Evolutionary conservation across 225 moss, liverwort and hornwort genomes (phyloP).

Genomic region (Rhytidiadelphus loreus): DNA sequence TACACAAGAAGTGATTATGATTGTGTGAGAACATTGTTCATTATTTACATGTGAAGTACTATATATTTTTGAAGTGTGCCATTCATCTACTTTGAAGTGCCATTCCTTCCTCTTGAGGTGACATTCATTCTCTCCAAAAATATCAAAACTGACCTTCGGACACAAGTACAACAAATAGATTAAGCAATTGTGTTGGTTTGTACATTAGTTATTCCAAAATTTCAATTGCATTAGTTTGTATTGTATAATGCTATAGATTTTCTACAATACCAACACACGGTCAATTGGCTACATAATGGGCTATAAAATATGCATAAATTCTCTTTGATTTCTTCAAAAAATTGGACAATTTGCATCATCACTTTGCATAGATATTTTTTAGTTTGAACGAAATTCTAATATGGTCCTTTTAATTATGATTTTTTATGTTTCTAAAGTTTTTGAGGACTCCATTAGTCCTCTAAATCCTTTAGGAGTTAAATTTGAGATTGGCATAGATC

Average conservation of each 20-base stretch:
- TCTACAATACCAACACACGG: rapidly evolving
- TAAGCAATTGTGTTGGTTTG: neutral
- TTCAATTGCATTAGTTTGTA: neutral
- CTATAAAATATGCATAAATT: neutral
- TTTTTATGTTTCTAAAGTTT: neutral
- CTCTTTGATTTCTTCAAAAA: neutral
- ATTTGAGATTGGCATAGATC: neutral
- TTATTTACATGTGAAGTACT: neutral
- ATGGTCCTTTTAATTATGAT: rapidly evolving
- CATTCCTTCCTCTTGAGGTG: too few relatives aligned
- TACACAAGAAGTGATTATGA: rapidly evolving
- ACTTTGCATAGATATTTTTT: rapidly evolving
- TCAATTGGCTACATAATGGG: rapidly evolving
- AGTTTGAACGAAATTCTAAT: neutral
- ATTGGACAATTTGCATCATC: neutral
- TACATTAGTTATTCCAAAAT: neutral
- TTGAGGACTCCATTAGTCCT: neutral
- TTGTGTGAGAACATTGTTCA: rapidly evolving
- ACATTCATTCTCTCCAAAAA: rapidly evolving
- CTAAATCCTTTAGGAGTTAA: neutral
- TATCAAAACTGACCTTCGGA: neutral
- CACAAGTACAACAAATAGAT: rapidly evolving
- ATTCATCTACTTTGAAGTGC: neutral
- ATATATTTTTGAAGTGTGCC: neutral
- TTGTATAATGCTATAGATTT: neutral